These are phyloP conservation scores for Pecoramyces ruminantium DNA, from an alignment of 192 early-diverging fungal genomes.

Conservation along the genomic window DNA sequence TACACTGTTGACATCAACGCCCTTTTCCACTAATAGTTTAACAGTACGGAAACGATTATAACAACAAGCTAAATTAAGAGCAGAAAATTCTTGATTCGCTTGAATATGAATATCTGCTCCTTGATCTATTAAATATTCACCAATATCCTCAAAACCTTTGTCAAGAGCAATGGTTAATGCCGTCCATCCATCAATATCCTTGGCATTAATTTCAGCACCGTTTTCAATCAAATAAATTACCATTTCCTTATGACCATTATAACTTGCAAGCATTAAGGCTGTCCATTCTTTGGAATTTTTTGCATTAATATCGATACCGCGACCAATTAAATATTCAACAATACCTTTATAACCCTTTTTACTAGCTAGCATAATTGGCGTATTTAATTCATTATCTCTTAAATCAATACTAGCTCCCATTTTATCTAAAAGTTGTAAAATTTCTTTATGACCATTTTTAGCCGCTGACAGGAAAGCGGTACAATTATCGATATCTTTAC, in stretches of 20 bases:
- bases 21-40: not conserved
- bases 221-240: not conserved
- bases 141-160: not conserved
- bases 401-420: not conserved
- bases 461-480: not conserved
- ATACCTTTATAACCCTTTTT: not conserved
- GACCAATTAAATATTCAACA: not conserved
- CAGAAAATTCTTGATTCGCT: not conserved
- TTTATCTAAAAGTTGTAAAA: not conserved
- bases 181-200: not conserved
- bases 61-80: not conserved
- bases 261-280: not conserved
- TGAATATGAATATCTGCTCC: not conserved
- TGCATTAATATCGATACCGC: not conserved
- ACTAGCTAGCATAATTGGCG: not conserved
- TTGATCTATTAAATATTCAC: not conserved
- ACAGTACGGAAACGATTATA: not conserved
- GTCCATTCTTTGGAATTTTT: not conserved
- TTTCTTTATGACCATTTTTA: not conserved
- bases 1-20: not conserved
- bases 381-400: not conserved
- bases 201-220: not conserved
- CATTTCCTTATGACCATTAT: not conserved
- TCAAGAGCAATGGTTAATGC: not conserved
- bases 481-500: not conserved